Base-by-base conservation (phyloP, 2,329 filamentous ascomycete species). In the Thielaviopsis populi region DNA sequence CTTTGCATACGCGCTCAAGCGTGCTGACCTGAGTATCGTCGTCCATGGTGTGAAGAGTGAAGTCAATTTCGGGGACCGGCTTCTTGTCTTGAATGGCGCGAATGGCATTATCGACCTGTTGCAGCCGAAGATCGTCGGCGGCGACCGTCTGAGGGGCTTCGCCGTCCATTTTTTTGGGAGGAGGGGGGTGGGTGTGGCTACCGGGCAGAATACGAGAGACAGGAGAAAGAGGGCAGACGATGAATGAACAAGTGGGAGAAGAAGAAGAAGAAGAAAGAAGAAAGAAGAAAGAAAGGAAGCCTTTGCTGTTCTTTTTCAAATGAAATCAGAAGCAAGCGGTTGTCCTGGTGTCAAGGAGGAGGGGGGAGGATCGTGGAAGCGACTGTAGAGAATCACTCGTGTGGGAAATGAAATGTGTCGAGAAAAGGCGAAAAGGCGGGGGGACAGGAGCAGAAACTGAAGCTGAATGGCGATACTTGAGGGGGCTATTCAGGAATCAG, bases 1-100 rank as follows among this genome's bases (percentile, higher is more conserved):
- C 94, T 91, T 97, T 99, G 82, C 92, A 96, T 67, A 99, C 94
- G 74, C 94, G 84, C 77, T 99, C 94, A 74, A 88, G 78, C 67
- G 94, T 99, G 83, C 84, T 97, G 73, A 99, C 94, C 78, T 96
- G 90, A 63, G 83, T 86, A 72, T 89, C 90, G 80, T 99, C 94
- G 75, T 99, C 94, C 92, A 97, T 96, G 67, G 88, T 94, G 76
- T 99, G 94, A 72, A 99, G 85, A 64, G 90, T 95, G 75, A 99
- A 99, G 79, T 99, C 94, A 72, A 99, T 97, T 80, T 97, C 92
- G 65, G 94, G 94, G 61, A 95, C 82, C 63, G 92, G 91, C 79
- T 88, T 92, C 86, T 97, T 97, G 71, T 96, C 85, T 74, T 86
- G 85, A 72, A 99, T 91, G 67, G 94, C 94, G 74, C 89, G 89